Percentiles rank a stretch among this genome's conserved stretches.
Evolutionary conservation across 1,284 basidiomycete genomes (phyloP).

Genomic region (Abortiporus biennis): DNA sequence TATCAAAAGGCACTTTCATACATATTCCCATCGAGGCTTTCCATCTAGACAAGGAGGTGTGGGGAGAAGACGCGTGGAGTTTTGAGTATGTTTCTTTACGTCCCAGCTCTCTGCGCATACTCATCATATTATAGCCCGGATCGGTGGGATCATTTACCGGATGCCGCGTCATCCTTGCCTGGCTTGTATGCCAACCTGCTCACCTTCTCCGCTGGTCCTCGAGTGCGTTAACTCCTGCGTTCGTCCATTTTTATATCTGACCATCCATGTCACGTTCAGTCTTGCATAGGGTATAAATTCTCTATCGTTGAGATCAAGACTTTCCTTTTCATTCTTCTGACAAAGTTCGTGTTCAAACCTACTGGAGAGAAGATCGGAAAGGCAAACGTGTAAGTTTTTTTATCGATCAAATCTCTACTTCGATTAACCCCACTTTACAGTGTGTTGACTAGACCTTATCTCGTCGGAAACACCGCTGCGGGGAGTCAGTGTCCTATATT

Average conservation of each 20-base stretch:
- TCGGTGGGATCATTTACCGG: conserved; percentile 70
- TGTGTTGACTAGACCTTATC: conserved; percentile 66
- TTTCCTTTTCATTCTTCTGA: conserved; percentile 63
- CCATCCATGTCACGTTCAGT: conserved; percentile 32
- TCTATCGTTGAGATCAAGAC: conserved; percentile 77
- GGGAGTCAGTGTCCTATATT: conserved; percentile 67
- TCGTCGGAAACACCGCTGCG: conserved; percentile 49
- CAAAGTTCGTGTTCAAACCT: conserved; percentile 55
- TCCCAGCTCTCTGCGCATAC: background rate
- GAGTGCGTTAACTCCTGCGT: conserved; percentile 38
- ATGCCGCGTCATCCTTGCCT: conserved; percentile 51
- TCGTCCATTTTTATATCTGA: conserved; percentile 1
- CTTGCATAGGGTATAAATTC: conserved; percentile 75
- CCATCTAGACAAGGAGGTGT: conserved; percentile 66
- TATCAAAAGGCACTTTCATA: conserved; percentile 65
- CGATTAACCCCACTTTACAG: conserved; percentile 28
- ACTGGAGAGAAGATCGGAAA: conserved; percentile 54
- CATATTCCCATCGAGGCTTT: conserved; percentile 75
- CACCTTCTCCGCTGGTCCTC: conserved; percentile 73
- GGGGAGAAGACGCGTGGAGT: conserved; percentile 72
- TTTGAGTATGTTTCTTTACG: conserved; percentile 43
- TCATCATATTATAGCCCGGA: conserved; percentile 48
- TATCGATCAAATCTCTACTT: background rate
- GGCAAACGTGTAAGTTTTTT: conserved; percentile 58
- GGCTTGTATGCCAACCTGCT: conserved; percentile 67